Conservation (phyloP, 768 basidiomycete species). For the Gymnopilus dilepis region DNA sequence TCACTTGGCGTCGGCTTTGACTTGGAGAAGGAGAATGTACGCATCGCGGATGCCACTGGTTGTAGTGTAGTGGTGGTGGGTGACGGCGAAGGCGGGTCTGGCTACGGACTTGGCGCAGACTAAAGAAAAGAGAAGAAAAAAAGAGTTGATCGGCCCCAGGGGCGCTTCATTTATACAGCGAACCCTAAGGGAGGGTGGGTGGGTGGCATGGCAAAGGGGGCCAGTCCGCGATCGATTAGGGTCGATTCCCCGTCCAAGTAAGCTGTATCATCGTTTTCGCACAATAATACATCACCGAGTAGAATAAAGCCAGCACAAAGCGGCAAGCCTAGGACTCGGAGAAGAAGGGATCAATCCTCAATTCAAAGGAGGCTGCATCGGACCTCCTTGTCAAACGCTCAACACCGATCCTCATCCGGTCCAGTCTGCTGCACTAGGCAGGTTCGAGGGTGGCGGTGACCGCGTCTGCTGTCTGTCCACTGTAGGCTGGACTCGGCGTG, state of each 20-base stretch:
- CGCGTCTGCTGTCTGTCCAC: not conserved
- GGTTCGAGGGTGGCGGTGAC: conserved; percentile 13
- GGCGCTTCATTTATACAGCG: conserved; percentile 16
- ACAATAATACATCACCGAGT: not conserved
- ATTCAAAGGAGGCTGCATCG: too few relatives aligned
- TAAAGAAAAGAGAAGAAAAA: not conserved
- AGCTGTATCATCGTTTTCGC: not conserved
- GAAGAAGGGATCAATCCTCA: not conserved
- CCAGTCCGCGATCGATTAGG: conserved; percentile 1
- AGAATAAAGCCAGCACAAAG: conserved; percentile 2
- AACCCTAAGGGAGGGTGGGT: too few relatives aligned
- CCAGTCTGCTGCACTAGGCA: conserved; percentile 15
- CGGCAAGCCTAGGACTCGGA: too few relatives aligned
- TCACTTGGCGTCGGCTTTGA: conserved; percentile 16
- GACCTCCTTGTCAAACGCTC: too few relatives aligned
- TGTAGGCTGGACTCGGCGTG: not conserved
- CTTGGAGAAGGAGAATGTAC: conserved; percentile 16
- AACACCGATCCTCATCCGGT: conserved; percentile 19
- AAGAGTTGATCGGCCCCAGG: not conserved
- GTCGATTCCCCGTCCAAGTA: too few relatives aligned
- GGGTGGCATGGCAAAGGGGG: too few relatives aligned
- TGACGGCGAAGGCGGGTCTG: not conserved
- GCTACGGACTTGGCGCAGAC: not conserved
- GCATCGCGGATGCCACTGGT: conserved; percentile 15
- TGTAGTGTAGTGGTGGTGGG: not conserved